Evolutionary conservation across 768 basidiomycete species (phyloP).

Genomic region (Russula ochroleuca): DNA sequence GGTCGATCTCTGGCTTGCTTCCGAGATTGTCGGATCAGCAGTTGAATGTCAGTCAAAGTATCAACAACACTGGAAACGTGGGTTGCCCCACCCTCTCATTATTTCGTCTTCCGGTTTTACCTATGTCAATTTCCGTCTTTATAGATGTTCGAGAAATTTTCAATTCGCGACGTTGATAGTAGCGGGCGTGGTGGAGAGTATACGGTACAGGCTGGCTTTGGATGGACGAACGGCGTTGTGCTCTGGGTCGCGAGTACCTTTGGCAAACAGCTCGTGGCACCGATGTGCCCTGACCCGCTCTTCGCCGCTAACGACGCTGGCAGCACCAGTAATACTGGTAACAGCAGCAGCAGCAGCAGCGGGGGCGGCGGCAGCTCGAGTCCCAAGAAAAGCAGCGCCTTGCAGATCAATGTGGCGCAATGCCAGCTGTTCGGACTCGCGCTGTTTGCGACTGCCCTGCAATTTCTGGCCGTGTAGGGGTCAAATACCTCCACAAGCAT

Average conservation of each 20-base stretch:
- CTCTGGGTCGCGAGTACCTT: conserved; percentile 71
- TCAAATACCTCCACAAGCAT: too few relatives aligned
- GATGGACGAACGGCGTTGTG: conserved; percentile 83
- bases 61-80: conserved; percentile 70
- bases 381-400: neutral
- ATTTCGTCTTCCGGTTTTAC: neutral
- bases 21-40: conserved; percentile 64
- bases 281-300: conserved; percentile 52
- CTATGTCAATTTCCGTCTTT: neutral
- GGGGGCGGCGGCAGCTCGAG: neutral
- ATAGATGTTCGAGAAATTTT: conserved; percentile 90
- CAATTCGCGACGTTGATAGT: conserved; percentile 68
- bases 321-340: too few relatives aligned
- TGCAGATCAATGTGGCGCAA: neutral
- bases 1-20: conserved; percentile 66
- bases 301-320: neutral
- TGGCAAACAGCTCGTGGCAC: conserved; percentile 54
- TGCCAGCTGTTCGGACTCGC: neutral
- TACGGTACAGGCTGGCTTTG: conserved; percentile 77
- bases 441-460: conserved; percentile 1
- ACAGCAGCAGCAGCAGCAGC: neutral
- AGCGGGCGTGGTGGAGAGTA: conserved; percentile 85
- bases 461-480: neutral
- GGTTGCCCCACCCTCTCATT: conserved; percentile 32
- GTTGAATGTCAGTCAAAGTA: conserved; percentile 63